A percentile compares a stretch with the other conserved stretches of the same genome.
Evolutionary conservation across 169 alveolate species (phyloP).

Genomic region (Cardiosporidium cionae): DNA sequence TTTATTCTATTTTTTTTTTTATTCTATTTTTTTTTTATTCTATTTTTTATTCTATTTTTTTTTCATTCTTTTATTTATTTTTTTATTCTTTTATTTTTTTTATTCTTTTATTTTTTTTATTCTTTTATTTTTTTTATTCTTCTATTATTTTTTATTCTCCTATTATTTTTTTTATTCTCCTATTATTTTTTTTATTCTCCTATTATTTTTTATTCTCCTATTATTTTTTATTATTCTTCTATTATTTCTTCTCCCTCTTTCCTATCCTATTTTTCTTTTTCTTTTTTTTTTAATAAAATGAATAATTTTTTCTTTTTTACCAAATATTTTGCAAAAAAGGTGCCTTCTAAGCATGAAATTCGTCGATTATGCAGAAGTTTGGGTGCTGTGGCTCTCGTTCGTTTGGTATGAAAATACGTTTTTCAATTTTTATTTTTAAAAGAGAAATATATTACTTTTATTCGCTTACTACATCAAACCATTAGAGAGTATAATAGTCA

Average conservation of each 20-base stretch:
- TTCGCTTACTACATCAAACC: background rate
- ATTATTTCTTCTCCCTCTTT: too few relatives aligned
- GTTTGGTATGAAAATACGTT: slow-evolving; percentile 57
- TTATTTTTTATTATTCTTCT: too few relatives aligned
- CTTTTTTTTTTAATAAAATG: background rate
- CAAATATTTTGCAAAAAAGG: too few relatives aligned
- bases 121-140: too few relatives aligned
- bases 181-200: background rate
- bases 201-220: background rate
- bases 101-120: slow-evolving; percentile 17
- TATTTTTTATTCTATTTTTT: background rate
- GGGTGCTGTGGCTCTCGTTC: slow-evolving; percentile 90
- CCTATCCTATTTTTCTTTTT: background rate
- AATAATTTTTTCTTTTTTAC: too few relatives aligned
- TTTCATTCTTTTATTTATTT: background rate
- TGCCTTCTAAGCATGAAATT: slow-evolving; percentile 83
- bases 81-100: background rate
- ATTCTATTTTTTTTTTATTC: background rate
- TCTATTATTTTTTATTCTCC: background rate
- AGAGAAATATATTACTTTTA: background rate
- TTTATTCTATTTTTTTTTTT: background rate
- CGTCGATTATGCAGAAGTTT: slow-evolving; percentile 88
- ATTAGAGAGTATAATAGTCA: background rate
- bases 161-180: background rate
- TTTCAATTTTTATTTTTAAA: background rate